Evolutionary conservation across 495 filamentous ascomycete genomes (phyloP).

Genomic region (Achaetomiella virescens): DNA sequence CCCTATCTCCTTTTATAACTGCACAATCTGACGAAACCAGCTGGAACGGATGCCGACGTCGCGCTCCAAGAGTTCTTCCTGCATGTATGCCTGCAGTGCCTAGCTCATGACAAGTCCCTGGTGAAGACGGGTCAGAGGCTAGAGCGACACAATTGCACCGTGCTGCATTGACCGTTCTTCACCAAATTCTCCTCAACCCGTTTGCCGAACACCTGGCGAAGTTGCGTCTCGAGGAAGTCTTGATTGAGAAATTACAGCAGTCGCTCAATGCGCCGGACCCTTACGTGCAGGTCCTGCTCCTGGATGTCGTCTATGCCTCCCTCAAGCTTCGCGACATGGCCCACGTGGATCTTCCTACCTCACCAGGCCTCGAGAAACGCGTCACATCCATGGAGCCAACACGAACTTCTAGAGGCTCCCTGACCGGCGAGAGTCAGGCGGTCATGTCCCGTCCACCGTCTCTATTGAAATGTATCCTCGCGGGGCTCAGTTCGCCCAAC

Average conservation of each 20-base stretch:
- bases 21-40: constrained; percentile 24
- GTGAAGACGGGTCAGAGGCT: constrained; percentile 29
- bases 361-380: constrained; percentile 40
- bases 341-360: constrained; percentile 37
- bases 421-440: constrained; percentile 28
- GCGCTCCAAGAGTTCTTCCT: constrained; percentile 58
- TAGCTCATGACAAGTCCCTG: constrained; percentile 42
- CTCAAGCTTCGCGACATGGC: constrained; percentile 58
- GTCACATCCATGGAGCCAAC: constrained; percentile 25
- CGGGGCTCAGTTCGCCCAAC: constrained; percentile 68
- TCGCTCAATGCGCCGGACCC: constrained; percentile 57
- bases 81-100: constrained; percentile 51
- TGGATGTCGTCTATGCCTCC: constrained; percentile 67
- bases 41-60: constrained; percentile 43
- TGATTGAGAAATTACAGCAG: constrained; percentile 64
- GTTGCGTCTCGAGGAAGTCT: constrained; percentile 61
- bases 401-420: constrained; percentile 19
- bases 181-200: constrained; percentile 68
- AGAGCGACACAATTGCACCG: constrained; percentile 58
- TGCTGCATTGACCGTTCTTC: constrained; percentile 62
- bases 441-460: constrained; percentile 57
- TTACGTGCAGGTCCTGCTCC: constrained; percentile 64
- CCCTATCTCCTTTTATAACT: background rate
- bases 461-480: constrained; percentile 74
- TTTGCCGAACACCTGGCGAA: constrained; percentile 58